phyloP scores from a whole-genome alignment of 495 filamentous ascomycete genomes.

The Talaromyces wortmannii region DNA sequence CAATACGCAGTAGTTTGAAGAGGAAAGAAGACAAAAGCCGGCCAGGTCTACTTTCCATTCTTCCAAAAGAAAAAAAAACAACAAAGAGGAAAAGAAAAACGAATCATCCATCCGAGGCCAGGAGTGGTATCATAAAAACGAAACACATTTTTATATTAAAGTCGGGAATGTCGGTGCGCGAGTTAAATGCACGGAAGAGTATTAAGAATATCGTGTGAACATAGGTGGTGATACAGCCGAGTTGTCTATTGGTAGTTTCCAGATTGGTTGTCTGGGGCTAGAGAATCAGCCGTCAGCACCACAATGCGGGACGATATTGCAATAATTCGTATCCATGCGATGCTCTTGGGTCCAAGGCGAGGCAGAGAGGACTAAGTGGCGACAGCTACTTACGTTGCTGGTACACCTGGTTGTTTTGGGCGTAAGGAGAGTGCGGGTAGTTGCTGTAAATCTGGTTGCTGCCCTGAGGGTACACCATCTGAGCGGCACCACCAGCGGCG shows the following conservation, averaged over 20 bases:
- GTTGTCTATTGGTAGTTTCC: slow-evolving; percentile 4
- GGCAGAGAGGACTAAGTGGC: neutral
- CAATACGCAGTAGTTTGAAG: neutral
- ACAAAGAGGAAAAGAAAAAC: neutral
- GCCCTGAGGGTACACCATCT: slow-evolving; percentile 49
- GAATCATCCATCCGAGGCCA: neutral
- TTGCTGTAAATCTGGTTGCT: slow-evolving; percentile 66
- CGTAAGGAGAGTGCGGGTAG: slow-evolving; percentile 75
- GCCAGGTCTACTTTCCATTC: neutral
- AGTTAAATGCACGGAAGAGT: neutral
- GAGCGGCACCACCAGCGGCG: slow-evolving; percentile 45
- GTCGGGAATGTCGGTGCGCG: neutral
- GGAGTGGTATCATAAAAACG: slow-evolving; percentile 1
- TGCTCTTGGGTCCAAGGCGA: slow-evolving; percentile 7
- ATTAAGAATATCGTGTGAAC: neutral
- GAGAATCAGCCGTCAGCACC: slow-evolving; percentile 10
- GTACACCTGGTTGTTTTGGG: slow-evolving; percentile 66
- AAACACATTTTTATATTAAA: neutral
- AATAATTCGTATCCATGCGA: slow-evolving; percentile 7
- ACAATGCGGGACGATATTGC: slow-evolving; percentile 9
- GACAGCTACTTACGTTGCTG: slow-evolving; percentile 56
- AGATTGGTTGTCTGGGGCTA: slow-evolving; percentile 11
- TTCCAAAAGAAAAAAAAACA: neutral
- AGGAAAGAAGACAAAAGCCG: neutral
- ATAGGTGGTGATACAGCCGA: neutral